Base-by-base conservation (phyloP, 2,329 filamentous ascomycete species). In the Cryphonectria naterciae region DNA sequence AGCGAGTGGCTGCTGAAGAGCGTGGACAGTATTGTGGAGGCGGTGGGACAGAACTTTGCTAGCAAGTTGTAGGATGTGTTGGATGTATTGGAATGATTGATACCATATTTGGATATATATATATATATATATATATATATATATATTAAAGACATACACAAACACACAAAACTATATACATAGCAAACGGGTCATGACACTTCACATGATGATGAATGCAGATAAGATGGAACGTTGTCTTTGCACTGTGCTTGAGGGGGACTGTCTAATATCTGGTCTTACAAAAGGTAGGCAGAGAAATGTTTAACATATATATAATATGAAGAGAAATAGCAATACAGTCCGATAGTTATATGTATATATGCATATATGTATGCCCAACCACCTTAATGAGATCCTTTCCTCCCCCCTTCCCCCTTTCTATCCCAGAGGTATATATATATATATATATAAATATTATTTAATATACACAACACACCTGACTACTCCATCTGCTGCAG, bases 401-500 rank as follows among this genome's bases (percentile, higher is more conserved):
- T 6, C 17, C 3, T 17, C 6, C 1, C 5, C 17, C 46, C 19
- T 6, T n/a, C 8, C 46, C 7, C 52, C 52, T 56, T 28, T 61
- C 28, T 32, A 61, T 19, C 35, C 25, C 5, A 37, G 4, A 61
- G n/a, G n/a, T 15, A 8, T 56, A 64, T 64, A 15, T 63, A 32
- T 6, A 43, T 35, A 37, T 35, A 52, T 11, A 25, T 25, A 32
- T 13, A n/a, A n/a, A n/a, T n/a, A n/a, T n/a, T n/a, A 65, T 28
- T 39, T 22, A 28, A 32, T 39, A 17, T 65, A 61, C 28, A 71
- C 17, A 41, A 1, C 32, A 25, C 15, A 8, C 17, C 32, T 17
- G 22, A 2, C 41, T 75, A 83, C 73, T 82, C 82, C 82, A 84
- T 79, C 2, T 80, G 81, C 74, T 85, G 85, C 61, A 93, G 69